Conservation (phyloP, 2,329 filamentous ascomycete genomes). For the Phyllosticta citrichinensis region DNA sequence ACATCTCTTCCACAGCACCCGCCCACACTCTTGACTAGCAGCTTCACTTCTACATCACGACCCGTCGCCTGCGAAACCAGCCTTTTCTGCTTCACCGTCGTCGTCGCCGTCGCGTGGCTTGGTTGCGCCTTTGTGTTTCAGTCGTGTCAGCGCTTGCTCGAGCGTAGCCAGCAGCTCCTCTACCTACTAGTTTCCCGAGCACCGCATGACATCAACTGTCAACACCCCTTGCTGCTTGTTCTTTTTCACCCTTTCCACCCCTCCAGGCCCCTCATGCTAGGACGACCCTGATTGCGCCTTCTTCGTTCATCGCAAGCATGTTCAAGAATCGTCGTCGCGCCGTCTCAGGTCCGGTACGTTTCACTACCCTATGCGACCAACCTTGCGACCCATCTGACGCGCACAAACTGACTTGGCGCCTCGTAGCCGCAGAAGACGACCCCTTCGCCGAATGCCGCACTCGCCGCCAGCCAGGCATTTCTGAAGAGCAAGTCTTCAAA, state of each 20-base stretch:
- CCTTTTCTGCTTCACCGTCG: background rate
- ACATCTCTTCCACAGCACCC: background rate
- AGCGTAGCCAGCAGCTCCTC: background rate
- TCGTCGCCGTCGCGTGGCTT: background rate
- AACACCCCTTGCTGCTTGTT: conserved; percentile 8
- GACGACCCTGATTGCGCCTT: background rate
- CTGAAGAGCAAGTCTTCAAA: conserved; percentile 55
- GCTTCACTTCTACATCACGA: background rate
- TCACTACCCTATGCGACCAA: conserved; percentile 19
- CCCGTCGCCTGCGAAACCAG: background rate
- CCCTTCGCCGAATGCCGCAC: conserved; percentile 62
- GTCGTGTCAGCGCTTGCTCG: background rate
- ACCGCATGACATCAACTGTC: conserved; percentile 9
- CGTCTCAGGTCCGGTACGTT: conserved; percentile 25
- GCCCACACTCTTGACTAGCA: too few relatives aligned
- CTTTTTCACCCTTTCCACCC: background rate
- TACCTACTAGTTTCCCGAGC: background rate
- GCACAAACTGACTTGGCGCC: conserved; percentile 9
- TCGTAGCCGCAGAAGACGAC: conserved; percentile 21
- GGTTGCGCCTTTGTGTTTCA: background rate
- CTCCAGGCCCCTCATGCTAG: conserved; percentile 6
- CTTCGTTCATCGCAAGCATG: conserved; percentile 17
- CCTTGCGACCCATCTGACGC: background rate
- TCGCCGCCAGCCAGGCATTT: conserved; percentile 75
- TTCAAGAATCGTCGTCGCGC: conserved; percentile 22